phyloP scores from a whole-genome alignment of 2,329 filamentous ascomycete genomes.

The Aspergillus japonicus region DNA sequence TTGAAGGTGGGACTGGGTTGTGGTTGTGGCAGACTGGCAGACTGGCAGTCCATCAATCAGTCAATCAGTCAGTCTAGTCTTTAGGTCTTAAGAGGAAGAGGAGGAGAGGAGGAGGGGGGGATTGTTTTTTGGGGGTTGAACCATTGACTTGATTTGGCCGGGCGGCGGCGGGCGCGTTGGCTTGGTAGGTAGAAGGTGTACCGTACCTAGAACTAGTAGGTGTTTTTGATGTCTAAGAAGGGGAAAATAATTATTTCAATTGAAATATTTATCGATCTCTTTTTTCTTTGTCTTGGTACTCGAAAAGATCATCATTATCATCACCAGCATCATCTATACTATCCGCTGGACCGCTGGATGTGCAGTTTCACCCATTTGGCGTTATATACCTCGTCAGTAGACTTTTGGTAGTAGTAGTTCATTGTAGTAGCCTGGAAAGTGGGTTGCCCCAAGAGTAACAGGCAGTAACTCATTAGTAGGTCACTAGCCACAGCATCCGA shows the following conservation, averaged over 20 bases:
- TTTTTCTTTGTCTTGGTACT: no score
- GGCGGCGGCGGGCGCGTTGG: background rate
- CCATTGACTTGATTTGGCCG: no score
- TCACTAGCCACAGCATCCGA: constrained; percentile 17
- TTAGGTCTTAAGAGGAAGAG: no score
- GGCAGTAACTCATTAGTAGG: background rate
- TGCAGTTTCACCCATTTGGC: background rate
- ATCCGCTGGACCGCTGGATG: background rate
- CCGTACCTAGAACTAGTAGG: no score
- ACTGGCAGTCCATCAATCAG: background rate
- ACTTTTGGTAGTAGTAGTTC: background rate
- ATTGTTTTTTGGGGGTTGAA: no score
- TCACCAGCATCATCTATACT: background rate
- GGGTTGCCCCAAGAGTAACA: background rate
- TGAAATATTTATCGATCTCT: no score
- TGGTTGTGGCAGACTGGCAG: background rate
- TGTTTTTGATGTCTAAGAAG: no score
- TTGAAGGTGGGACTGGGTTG: background rate
- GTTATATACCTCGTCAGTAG: background rate
- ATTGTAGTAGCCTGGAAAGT: background rate
- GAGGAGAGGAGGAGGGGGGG: no score
- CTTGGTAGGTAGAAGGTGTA: background rate
- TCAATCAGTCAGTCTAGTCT: background rate
- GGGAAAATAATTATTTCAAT: background rate
- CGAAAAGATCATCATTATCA: background rate